These are phyloP conservation scores for Russula earlei DNA, from an alignment of 768 basidiomycete genomes.

Conservation along the genomic window DNA sequence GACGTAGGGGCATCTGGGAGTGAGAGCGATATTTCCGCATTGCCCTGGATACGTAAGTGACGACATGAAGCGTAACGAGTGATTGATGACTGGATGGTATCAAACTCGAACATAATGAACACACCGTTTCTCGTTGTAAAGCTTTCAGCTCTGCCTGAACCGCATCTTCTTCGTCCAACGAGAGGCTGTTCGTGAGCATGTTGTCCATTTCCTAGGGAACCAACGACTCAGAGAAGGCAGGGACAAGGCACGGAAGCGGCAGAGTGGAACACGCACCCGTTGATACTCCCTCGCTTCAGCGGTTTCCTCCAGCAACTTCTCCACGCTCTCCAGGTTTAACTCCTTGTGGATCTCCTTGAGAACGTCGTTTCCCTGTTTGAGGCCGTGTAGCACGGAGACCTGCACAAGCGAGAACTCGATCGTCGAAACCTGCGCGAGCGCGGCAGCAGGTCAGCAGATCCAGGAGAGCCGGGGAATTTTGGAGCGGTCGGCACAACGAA, in stretches of 20 bases:
- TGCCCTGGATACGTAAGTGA: conserved; percentile 14
- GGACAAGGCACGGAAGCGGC: not conserved
- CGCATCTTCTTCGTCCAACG: conserved; percentile 86
- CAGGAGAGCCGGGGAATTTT: not conserved
- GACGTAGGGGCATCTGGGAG: conserved; percentile 49
- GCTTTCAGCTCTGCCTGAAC: conserved; percentile 75
- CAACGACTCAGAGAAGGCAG: not conserved
- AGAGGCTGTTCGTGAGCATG: conserved; percentile 72
- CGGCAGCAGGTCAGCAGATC: not conserved
- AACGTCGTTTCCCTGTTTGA: conserved; percentile 90
- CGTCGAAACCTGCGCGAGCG: conserved; percentile 63
- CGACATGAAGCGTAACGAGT: conserved; percentile 26
- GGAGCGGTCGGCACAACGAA: conserved; percentile 30
- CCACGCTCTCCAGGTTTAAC: conserved; percentile 87
- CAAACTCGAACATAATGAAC: conserved; percentile 21
- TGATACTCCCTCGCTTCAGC: conserved; percentile 90
- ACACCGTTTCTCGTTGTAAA: conserved; percentile 56
- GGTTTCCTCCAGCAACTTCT: conserved; percentile 88
- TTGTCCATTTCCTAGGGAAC: conserved; percentile 76
- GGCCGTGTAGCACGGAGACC: conserved; percentile 82
- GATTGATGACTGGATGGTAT: conserved; percentile 24
- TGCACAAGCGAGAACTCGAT: conserved; percentile 96
- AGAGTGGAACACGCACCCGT: conserved; percentile 37
- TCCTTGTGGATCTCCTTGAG: conserved; percentile 91
- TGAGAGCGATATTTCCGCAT: conserved; percentile 25